Percentiles rank a stretch among this genome's conserved stretches.
phyloP scores from a whole-genome alignment of 352 stramenopile species.

The Phytophthora pistaciae region DNA sequence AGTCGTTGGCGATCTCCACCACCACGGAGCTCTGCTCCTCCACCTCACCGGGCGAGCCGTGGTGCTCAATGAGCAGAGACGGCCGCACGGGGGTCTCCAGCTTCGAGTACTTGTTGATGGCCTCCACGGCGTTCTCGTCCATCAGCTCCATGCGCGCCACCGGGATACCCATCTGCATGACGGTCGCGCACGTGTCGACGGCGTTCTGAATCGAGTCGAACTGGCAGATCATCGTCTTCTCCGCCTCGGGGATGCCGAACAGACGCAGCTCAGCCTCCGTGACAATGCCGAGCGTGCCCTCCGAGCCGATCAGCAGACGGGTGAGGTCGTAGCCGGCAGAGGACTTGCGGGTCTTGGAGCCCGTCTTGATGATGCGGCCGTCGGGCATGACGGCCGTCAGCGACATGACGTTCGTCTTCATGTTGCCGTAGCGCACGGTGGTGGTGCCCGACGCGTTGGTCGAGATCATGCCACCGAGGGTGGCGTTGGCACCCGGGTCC shows the following conservation, averaged over 20 bases:
- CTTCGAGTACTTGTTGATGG: slow-evolving; percentile 91
- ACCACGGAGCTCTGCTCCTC: slow-evolving; percentile 90
- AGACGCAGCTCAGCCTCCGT: slow-evolving; percentile 96
- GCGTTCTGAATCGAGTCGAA: slow-evolving; percentile 93
- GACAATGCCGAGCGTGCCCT: slow-evolving; percentile 96
- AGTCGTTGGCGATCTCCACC: slow-evolving; percentile 89
- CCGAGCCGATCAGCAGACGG: slow-evolving; percentile 94
- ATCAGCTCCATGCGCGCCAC: slow-evolving; percentile 91
- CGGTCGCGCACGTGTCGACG: slow-evolving; percentile 82
- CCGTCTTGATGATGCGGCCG: slow-evolving; percentile 90
- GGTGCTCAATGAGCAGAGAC: slow-evolving; percentile 96
- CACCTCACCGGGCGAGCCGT: slow-evolving; percentile 82
- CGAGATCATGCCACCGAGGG: slow-evolving; percentile 96
- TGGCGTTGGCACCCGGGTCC: slow-evolving; percentile 97
- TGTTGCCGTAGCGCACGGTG: slow-evolving; percentile 95
- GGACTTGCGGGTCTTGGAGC: slow-evolving; percentile 94
- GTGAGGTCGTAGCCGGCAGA: slow-evolving; percentile 98
- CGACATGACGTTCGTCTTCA: slow-evolving; percentile 96
- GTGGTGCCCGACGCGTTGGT: slow-evolving; percentile 93
- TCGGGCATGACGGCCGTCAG: slow-evolving; percentile 94
- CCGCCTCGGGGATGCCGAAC: slow-evolving; percentile 91
- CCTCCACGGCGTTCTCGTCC: slow-evolving; percentile 81
- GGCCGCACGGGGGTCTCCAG: slow-evolving; percentile 81
- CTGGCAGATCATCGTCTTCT: slow-evolving; percentile 93
- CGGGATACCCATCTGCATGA: slow-evolving; percentile 91